Evolutionary conservation across 1,139 yeast species (phyloP), one percentile per base, ranked within the genome.

Genomic region (Taphrina betulina): DNA sequence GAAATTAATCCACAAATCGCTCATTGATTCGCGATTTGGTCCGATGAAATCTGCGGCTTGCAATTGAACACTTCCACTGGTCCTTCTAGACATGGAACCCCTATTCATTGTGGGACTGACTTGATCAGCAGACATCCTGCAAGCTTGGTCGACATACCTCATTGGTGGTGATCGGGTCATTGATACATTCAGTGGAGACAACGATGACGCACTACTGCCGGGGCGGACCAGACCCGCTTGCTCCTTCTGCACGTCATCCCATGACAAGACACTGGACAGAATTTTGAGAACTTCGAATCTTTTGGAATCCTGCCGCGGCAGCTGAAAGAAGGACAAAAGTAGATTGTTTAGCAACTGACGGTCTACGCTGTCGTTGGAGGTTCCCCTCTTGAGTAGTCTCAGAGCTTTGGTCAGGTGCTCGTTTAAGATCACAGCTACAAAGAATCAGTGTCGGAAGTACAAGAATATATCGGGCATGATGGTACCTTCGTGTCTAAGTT

Each of bases 361-460:
- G 45, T 63, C 63, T 58, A 85, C 89, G 3, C 86, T 80, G 58
- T 81, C 82, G 14, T 42, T 56, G 34, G 54, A 42, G 54, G 85
- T 78, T 52, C 78, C 82, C 63, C 83, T 82, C 65, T 89, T 89
- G 59, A 92, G 81, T 69, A 90, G 74, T 16, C 89, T 81, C 59
- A 94, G 72, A 1, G 97, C 95, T 67, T 92, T 90, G 16, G 95
- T 89, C 58, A 92, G 72, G 71, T 92, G 98, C 67, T 92, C 98
- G 68, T 92, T 92, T 57, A 90, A 72, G 29, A 88, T 87, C n/a
- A 92, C 92, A 1, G 95, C 54, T 43, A 14, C 19, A 2, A 2
- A 40, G 2, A 3, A n/a, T n/a, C n/a, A n/a, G n/a, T n/a, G n/a
- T n/a, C n/a, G n/a, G n/a, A n/a, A n/a, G n/a, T n/a, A n/a, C n/a